A percentile compares a stretch with the other conserved stretches of the same genome.
Evolutionary conservation across 1,284 basidiomycete species (phyloP).

Genomic region (Fomitopsis betulina): DNA sequence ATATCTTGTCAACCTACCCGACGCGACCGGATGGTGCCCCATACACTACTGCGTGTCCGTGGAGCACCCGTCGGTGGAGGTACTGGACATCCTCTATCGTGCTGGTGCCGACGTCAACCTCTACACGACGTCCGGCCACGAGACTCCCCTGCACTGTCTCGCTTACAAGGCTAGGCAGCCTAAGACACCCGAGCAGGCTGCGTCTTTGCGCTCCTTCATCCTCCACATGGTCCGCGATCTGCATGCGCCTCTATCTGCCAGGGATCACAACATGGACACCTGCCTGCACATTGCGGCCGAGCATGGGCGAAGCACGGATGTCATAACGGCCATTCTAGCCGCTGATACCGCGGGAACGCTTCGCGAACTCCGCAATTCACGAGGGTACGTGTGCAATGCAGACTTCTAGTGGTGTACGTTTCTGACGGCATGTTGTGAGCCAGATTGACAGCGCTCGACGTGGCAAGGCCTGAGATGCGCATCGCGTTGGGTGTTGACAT

Average conservation of each 20-base stretch:
- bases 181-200: constrained; percentile 30
- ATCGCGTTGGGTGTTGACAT: constrained; percentile 48
- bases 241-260: constrained; percentile 57
- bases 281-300: constrained; percentile 94
- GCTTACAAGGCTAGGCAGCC: constrained; percentile 45
- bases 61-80: constrained; percentile 48
- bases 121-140: constrained; percentile 60
- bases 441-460: constrained; percentile 60
- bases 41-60: constrained; percentile 64
- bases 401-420: neutral
- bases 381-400: constrained; percentile 46
- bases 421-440: neutral
- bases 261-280: constrained; percentile 83
- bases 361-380: constrained; percentile 56
- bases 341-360: constrained; percentile 53
- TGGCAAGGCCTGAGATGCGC: constrained; percentile 59
- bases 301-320: constrained; percentile 69
- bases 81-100: constrained; percentile 64
- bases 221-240: constrained; percentile 64
- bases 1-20: constrained; percentile 48
- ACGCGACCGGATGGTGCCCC: constrained; percentile 62
- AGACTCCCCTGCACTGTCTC: constrained; percentile 66
- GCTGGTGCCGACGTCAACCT: constrained; percentile 69
- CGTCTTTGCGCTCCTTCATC: constrained; percentile 50
- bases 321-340: constrained; percentile 57